phyloP scores from a whole-genome alignment of 768 basidiomycete genomes.

The Podaxis sp. region DNA sequence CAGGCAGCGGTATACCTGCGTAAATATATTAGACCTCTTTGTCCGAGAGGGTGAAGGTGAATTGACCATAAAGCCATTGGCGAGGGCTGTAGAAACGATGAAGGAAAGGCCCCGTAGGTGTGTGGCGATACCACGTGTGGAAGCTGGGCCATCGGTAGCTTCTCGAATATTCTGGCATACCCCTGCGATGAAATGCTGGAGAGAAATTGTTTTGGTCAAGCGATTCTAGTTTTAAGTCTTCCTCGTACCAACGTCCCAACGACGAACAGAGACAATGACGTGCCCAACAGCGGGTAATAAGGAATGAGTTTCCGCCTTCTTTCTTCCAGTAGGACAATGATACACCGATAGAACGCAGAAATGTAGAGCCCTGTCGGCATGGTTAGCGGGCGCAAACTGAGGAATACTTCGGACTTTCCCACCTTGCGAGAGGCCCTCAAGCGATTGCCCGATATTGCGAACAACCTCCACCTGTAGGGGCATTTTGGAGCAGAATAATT shows the following conservation, averaged over 20 bases:
- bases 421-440: neutral
- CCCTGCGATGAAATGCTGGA: slow-evolving; percentile 2
- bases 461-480: neutral
- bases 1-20: slow-evolving; percentile 16
- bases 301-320: neutral
- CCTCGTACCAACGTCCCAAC: neutral
- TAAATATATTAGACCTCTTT: neutral
- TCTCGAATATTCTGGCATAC: neutral
- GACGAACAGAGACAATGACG: neutral
- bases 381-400: neutral
- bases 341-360: neutral
- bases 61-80: slow-evolving; percentile 12
- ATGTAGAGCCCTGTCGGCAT: neutral
- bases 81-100: neutral
- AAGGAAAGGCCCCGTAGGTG: neutral
- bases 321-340: neutral
- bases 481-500: neutral
- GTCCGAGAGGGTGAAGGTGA: neutral
- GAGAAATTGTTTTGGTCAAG: no score
- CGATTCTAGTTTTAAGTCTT: neutral
- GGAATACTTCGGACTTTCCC: neutral
- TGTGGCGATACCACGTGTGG: neutral
- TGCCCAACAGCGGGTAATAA: neutral
- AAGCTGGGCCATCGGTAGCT: slow-evolving; percentile 4
- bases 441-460: neutral